Evolutionary conservation across 139 green algal species (phyloP).

Genomic region (Tetratostichococcus sp.): DNA sequence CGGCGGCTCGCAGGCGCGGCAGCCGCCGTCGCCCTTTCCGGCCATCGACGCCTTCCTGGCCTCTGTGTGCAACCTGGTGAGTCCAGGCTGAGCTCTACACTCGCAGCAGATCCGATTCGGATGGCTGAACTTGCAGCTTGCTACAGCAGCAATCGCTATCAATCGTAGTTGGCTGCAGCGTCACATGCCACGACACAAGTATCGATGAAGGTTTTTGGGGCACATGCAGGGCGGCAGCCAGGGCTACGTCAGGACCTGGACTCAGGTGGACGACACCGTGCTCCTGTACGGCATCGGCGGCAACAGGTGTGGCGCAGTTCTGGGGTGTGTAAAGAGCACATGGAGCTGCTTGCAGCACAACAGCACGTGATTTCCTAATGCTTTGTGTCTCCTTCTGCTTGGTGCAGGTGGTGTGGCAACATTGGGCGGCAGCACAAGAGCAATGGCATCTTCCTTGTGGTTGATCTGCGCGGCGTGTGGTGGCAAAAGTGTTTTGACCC

Average conservation of each 20-base stretch:
- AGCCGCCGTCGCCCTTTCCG: slow-evolving; percentile 41
- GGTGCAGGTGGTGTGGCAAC: slow-evolving; percentile 46
- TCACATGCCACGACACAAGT: neutral
- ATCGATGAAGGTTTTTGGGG: too few relatives aligned
- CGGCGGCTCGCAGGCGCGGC: neutral
- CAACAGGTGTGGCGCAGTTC: neutral
- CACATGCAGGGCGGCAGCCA: neutral
- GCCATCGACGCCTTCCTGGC: slow-evolving; percentile 46
- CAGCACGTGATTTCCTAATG: too few relatives aligned
- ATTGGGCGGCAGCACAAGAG: slow-evolving; percentile 55
- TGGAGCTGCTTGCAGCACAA: too few relatives aligned
- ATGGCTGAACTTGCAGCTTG: too few relatives aligned
- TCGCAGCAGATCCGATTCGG: too few relatives aligned
- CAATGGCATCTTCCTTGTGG: slow-evolving; percentile 67
- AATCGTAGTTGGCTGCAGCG: neutral
- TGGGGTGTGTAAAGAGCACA: too few relatives aligned
- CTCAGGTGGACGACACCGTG: neutral
- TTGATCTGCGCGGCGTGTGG: slow-evolving; percentile 44
- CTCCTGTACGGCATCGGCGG: neutral
- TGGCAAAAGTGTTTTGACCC: slow-evolving; percentile 61
- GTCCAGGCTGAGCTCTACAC: neutral
- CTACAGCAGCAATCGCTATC: too few relatives aligned
- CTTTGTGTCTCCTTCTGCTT: too few relatives aligned
- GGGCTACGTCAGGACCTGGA: slow-evolving; percentile 6
- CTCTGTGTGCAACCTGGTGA: slow-evolving; percentile 34